Evolutionary conservation across 1,284 basidiomycete species (phyloP).

Genomic region (Grifola frondosa): DNA sequence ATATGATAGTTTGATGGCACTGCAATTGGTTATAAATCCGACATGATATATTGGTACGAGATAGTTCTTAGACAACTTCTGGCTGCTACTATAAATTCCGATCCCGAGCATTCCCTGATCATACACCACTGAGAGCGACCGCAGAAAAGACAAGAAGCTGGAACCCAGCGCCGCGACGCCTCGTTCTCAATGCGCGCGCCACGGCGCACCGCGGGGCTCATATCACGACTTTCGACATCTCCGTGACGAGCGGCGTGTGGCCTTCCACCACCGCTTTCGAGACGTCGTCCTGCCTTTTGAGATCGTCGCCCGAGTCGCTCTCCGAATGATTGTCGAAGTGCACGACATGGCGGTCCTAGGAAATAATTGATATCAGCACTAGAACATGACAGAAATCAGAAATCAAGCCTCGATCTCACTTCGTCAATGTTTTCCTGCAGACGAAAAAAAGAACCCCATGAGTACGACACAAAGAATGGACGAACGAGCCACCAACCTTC

Average conservation of each 20-base stretch:
- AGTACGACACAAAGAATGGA: background rate
- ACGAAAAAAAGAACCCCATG: background rate
- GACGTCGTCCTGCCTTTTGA: conserved; percentile 32
- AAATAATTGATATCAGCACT: background rate
- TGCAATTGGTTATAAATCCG: too few relatives aligned
- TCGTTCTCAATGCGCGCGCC: too few relatives aligned
- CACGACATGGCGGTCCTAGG: conserved; percentile 39
- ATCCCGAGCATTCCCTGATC: too few relatives aligned
- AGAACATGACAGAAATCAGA: background rate
- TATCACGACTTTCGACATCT: conserved; percentile 20
- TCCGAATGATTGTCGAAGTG: conserved; percentile 44
- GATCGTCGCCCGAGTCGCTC: conserved; percentile 16
- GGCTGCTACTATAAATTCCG: too few relatives aligned
- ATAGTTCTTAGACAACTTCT: too few relatives aligned
- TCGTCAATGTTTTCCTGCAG: conserved; percentile 32
- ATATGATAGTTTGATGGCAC: too few relatives aligned
- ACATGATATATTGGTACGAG: too few relatives aligned
- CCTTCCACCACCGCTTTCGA: conserved; percentile 22
- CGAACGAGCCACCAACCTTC: conserved; percentile 41
- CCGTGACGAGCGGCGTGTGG: conserved; percentile 18
- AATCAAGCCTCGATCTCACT: conserved; percentile 15
- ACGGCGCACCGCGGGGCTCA: too few relatives aligned
- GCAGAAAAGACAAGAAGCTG: too few relatives aligned
- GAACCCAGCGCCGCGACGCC: too few relatives aligned
- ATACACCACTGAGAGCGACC: too few relatives aligned